Base-by-base conservation (phyloP, 768 basidiomycete species). In the Boletus coccyginus region DNA sequence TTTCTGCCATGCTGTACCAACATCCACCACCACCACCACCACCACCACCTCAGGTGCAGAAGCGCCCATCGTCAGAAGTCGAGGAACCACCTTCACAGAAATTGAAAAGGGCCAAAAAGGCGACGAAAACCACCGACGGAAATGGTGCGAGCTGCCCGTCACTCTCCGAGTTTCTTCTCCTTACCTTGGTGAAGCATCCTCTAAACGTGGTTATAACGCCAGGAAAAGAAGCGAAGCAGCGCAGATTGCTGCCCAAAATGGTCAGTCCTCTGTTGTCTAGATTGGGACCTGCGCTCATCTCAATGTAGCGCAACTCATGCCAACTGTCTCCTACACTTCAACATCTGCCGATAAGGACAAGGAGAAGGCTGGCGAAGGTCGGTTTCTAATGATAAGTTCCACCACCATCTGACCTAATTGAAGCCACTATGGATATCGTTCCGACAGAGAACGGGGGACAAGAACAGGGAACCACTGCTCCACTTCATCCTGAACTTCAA, bases 151-250 rank as follows among this genome's bases (percentile, higher is more conserved):
- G 32, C 40, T 46, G 31, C 48, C 53, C 36, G n/a, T 45, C 27
- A 19, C 47, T 61, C 45, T 46, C 29, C 45, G 11, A 45, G 32
- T 47, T 47, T 45, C 59, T 43, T 46, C 46, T 56, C 54, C 50
- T 62, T 46, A 65, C 52, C 52, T 43, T 47, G 52, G 42, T 62
- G 33, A 62, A 72, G 69, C 62, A 14, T 64, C 81, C 44, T 82
- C 84, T 39, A 85, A 83, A 72, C 83, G 87, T 61, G 87, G 86
- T 42, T 86, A 85, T 62, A 87, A 79, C 58, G 75, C 84, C 50
- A 88, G 86, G 76, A 90, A 88, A 71, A 85, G 88, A 55, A 85
- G 72, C 58, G 88, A 90, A 55, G 83, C 84, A 27, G 85, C 84
- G 2, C 81, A 84, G 62, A 82, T 83, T 63, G 79, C 81, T 32